phyloP scores from a whole-genome alignment of 2,329 filamentous ascomycete species.

The Cercospora sp. region DNA sequence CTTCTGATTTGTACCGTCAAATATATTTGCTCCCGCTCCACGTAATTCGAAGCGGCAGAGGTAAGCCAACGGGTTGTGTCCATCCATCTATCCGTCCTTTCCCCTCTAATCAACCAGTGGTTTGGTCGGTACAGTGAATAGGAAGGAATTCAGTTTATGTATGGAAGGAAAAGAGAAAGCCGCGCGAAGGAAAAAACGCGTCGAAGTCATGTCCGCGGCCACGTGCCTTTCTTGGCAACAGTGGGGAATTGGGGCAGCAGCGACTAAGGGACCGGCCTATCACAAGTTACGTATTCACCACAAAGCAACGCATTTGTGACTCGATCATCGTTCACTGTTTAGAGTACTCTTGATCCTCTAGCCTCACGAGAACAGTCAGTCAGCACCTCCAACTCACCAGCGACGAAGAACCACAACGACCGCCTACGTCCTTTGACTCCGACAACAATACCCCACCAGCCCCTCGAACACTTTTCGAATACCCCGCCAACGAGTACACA shows the following conservation, averaged over 20 bases:
- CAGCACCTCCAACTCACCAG: background rate
- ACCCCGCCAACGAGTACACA: constrained; percentile 30
- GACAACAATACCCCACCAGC: constrained; percentile 23
- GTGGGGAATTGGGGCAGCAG: background rate
- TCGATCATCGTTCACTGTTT: constrained; percentile 9
- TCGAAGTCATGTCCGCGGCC: background rate
- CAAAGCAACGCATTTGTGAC: constrained; percentile 4
- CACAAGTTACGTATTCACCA: constrained; percentile 10
- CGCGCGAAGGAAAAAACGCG: constrained; percentile 27
- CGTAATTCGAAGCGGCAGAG: constrained; percentile 51
- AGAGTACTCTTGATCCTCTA: background rate
- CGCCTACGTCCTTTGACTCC: background rate
- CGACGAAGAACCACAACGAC: constrained; percentile 7
- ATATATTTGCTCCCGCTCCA: constrained; percentile 52
- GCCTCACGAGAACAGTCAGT: background rate
- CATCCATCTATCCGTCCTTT: constrained; percentile 66
- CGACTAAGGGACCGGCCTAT: constrained; percentile 11
- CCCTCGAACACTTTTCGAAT: constrained; percentile 9
- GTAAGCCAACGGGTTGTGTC: constrained; percentile 57
- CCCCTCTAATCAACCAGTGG: constrained; percentile 62
- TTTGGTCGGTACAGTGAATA: constrained; percentile 67
- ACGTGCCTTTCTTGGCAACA: constrained; percentile 12
- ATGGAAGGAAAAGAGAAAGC: constrained; percentile 34
- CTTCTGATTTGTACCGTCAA: constrained; percentile 45
- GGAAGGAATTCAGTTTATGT: constrained; percentile 51